phyloP scores from a whole-genome alignment of 2,329 filamentous ascomycete species.

The Lachnellula cervina region DNA sequence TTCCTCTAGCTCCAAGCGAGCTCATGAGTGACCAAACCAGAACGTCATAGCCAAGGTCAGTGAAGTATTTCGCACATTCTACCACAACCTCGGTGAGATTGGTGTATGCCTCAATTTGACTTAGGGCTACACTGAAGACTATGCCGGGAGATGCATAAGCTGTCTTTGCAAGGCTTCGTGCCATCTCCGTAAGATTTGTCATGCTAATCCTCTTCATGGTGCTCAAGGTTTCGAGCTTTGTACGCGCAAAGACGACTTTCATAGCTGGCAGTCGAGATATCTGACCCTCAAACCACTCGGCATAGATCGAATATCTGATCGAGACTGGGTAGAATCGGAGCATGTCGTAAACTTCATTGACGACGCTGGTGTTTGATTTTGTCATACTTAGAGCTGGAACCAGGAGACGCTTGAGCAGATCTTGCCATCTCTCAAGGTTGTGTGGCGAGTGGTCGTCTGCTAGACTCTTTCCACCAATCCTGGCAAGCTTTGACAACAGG shows the following conservation, averaged over 20 bases:
- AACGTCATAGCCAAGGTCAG: slow-evolving; percentile 86
- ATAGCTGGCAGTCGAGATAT: slow-evolving; percentile 74
- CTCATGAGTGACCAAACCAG: slow-evolving; percentile 89
- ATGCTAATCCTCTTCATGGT: slow-evolving; percentile 86
- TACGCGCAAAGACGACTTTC: slow-evolving; percentile 70
- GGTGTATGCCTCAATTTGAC: slow-evolving; percentile 88
- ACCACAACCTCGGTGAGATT: slow-evolving; percentile 95
- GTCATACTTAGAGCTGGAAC: slow-evolving; percentile 84
- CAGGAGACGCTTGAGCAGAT: slow-evolving; percentile 77
- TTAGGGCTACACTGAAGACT: slow-evolving; percentile 83
- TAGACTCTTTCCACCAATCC: slow-evolving; percentile 76
- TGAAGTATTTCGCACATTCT: slow-evolving; percentile 91
- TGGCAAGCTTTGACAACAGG: slow-evolving; percentile 75
- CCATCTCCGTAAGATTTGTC: slow-evolving; percentile 81
- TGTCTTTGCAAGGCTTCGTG: slow-evolving; percentile 84
- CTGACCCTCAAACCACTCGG: slow-evolving; percentile 83
- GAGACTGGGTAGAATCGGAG: slow-evolving; percentile 72
- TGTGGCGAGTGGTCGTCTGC: slow-evolving; percentile 61
- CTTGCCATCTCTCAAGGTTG: slow-evolving; percentile 77
- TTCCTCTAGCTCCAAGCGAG: slow-evolving; percentile 57
- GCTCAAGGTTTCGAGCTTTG: slow-evolving; percentile 73
- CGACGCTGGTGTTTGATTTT: slow-evolving; percentile 75
- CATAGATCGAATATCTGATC: slow-evolving; percentile 81
- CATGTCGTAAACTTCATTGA: slow-evolving; percentile 82
- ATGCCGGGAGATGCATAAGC: slow-evolving; percentile 85